Evolutionary conservation across 371 early-diverging fungal species (phyloP), one percentile per base, ranked within the genome.

Genomic region (Lichtheimia ornata): DNA sequence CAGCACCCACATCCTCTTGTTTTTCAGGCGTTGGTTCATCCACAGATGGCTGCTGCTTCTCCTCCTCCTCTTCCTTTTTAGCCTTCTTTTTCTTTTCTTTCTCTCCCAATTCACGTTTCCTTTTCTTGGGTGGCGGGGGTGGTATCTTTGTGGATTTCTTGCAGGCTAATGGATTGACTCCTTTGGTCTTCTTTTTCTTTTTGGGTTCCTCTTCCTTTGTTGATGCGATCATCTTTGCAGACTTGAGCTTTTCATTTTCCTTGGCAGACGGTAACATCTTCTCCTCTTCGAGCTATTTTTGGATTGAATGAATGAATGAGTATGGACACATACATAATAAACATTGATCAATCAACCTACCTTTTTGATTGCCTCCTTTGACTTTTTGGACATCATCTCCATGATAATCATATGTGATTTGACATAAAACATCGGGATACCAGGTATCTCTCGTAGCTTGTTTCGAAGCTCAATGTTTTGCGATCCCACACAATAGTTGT

Each of bases 371-470:
- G 61, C 67, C 15, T 74, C 59, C 27, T 78, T 55, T 17, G 89
- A 86, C 4, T 67, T 84, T 3, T 64, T 58, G 0, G 86, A 83
- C 40, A 89, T 86, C 0, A 91, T 92, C 63, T 96, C 97, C 57
- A 97, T 72, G 22, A 96, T 83, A n/a, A 93, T 64, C 7, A 92
- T 84, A 42, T 84, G 75, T 41, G 87, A 83, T 51, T 86, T 89
- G 41, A 95, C 83, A 69, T 94, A 90, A n/a, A 97, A 49, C 30
- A 97, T 66, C 3, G 97, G 97, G 4, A 91, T 89, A 4, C 94
- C 97, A 1, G 95, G 88, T 7, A 97, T 77, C 14, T 66, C 64
- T 7, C 93, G 77, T 50, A 96, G 71, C n/a, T 73, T 61, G 11
- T 75, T 67, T 17, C 94, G 84, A 25, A 96, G 77, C 4, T 71